Evolutionary conservation across 768 basidiomycete species (phyloP), one percentile per base, ranked within the genome.

Genomic region (Naganishia randhawae): DNA sequence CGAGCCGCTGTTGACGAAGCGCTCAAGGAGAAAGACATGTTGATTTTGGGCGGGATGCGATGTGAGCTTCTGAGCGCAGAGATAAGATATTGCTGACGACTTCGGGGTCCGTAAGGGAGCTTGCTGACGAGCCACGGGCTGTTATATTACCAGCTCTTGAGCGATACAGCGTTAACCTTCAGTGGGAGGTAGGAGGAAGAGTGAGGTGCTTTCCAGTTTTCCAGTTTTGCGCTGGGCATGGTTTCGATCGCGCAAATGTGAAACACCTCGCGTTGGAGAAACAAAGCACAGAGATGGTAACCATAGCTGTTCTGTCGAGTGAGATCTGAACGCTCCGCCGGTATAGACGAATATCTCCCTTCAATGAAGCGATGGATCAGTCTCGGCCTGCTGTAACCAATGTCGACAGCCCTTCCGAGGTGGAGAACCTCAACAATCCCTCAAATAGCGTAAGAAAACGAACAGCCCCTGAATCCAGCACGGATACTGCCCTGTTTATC

Each of bases 401-500:
- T 10, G 57, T 25, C 3, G 39, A 61, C 13, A 35, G 39, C 39
- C 27, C 57, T 8, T 61, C 25, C 3, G 57, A 61, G 39, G 57
- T 61, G 22, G 57, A 61, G 17, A 41, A 25, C 57, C n/a, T 61
- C n/a, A 39, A 39, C 29, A 10, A 35, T 13, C 41, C 57, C 22
- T 25, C 35, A 11, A 41, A 41, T 25, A 61, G 22, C 25, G 22
- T 22, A 11, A 39, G 39, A 25, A 61, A 61, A 39, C 35, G 57
- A 41, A 61, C 57, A 61, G 57, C 57, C 2, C 39, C 57, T n/a
- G 57, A 61, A 61, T 29, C 57, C 19, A 22, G 57, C 57, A 33
- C 45, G 27, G 57, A 61, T 3, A 61, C 37, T 16, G 35, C 57
- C 19, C 22, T 61, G 13, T 61, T 61, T 29, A 67, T 67, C 54